Evolutionary conservation across 2,329 filamentous ascomycete genomes (phyloP).

Genomic region (Calonectria pauciramosa): DNA sequence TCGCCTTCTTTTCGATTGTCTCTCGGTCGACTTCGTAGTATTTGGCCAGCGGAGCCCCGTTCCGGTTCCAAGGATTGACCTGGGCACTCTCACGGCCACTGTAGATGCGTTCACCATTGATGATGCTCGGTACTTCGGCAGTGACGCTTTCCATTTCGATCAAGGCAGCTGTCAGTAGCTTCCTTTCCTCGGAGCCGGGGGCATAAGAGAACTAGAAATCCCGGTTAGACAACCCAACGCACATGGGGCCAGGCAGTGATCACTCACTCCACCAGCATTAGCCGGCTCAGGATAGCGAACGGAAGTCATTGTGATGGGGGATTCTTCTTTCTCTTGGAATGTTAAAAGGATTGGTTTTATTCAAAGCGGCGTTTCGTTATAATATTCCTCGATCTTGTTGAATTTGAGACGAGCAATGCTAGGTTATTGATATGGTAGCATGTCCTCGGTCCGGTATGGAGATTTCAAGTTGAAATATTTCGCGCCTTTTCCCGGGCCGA

Average conservation of each 20-base stretch:
- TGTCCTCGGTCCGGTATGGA: background rate
- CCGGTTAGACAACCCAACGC: background rate
- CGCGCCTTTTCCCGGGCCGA: background rate
- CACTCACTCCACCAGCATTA: background rate
- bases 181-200: background rate
- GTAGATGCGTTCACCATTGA: background rate
- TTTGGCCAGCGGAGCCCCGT: background rate
- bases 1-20: background rate
- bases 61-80: background rate
- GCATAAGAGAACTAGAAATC: background rate
- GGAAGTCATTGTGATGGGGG: background rate
- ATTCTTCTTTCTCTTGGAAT: background rate
- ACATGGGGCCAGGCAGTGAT: background rate
- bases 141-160: background rate
- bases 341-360: background rate
- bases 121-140: background rate
- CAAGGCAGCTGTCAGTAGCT: background rate
- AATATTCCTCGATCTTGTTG: background rate
- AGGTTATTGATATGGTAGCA: background rate
- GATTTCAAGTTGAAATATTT: background rate
- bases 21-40: background rate
- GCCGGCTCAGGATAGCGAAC: background rate
- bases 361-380: background rate
- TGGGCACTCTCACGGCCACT: background rate
- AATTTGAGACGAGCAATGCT: background rate